These are phyloP conservation scores for Clarireedia sp. DNA, from an alignment of 2,329 filamentous ascomycete species.

Conservation along the genomic window DNA sequence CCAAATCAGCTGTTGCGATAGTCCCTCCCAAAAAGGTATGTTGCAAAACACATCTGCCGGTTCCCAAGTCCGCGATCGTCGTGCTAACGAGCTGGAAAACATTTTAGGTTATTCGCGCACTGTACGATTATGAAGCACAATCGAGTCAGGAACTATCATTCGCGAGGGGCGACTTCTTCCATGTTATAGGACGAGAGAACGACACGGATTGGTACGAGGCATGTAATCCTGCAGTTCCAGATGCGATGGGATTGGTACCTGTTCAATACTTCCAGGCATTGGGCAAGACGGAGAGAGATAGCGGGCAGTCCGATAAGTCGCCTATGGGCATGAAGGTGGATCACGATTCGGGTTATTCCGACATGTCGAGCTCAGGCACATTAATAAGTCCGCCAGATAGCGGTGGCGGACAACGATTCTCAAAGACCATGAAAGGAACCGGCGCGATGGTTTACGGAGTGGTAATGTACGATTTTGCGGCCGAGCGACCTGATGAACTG, in stretches of 20 bases:
- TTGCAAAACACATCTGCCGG: constrained; percentile 12
- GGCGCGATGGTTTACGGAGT: constrained; percentile 94
- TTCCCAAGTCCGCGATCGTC: not conserved
- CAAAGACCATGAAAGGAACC: constrained; percentile 46
- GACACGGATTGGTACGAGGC: constrained; percentile 97
- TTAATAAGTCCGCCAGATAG: constrained; percentile 25
- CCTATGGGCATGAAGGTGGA: constrained; percentile 50
- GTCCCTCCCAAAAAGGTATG: constrained; percentile 65
- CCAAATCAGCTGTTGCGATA: constrained; percentile 63
- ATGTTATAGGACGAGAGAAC: constrained; percentile 93
- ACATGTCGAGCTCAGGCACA: constrained; percentile 34
- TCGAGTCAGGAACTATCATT: constrained; percentile 78
- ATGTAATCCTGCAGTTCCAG: constrained; percentile 84
- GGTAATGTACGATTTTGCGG: constrained; percentile 94
- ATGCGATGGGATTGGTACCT: constrained; percentile 83
- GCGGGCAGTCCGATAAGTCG: constrained; percentile 58
- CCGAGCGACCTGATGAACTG: constrained; percentile 89
- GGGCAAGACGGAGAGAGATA: constrained; percentile 86
- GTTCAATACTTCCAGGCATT: constrained; percentile 90
- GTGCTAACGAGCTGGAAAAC: not conserved
- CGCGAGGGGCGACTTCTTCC: constrained; percentile 92
- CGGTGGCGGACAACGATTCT: constrained; percentile 29
- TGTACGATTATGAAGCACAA: constrained; percentile 83
- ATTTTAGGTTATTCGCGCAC: constrained; percentile 83
- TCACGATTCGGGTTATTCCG: constrained; percentile 88